Base-by-base conservation (phyloP, 768 basidiomycete species). In the Sporobolomyces pararoseus region DNA sequence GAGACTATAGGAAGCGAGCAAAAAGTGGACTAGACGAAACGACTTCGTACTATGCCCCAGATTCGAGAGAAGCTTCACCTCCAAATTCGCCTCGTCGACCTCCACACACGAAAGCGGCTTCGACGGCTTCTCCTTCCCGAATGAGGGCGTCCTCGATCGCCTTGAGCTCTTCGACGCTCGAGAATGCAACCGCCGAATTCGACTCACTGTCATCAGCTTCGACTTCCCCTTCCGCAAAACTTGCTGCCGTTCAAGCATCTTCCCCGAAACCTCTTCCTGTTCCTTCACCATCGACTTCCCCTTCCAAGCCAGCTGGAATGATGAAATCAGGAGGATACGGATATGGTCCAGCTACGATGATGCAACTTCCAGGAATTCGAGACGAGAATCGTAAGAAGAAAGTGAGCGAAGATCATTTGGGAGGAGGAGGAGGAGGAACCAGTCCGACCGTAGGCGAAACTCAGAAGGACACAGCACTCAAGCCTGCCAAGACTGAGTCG, bases 401-500 rank as follows among this genome's bases (percentile, higher is more conserved):
- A 44, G 69, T 70, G 9, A 49, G 53, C 51, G 64, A 63, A 37
- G 69, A 70, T 27, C 69, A 70, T 29, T 27, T 70, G 2, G 64
- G 59, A 10, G 63, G 51, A 3, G 52, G 51, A 47, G 9, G 12
- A 2, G 64, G 59, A 10, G 63, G 51, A 3, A 46, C 44, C 32
- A 3, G 12, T 13, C 7, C 46, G 23, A 7, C 6, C 29, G 58
- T n/a, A 5, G 32, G 34, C 32, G 42, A 39, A 35, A 51, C 44
- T 25, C 47, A 32, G 59, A 61, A 46, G 59, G 44, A 31, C 7
- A 27, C 25, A 29, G 6, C 23, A 25, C 13, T n/a, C 12, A 5
- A 4, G 17, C n/a, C n/a, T 23, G 32, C 34, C 29, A 52, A 29
- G 16, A 21, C 7, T 21, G 17, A 42, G 39, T 9, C 39, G 39